phyloP scores from a whole-genome alignment of 192 early-diverging fungal species.

The Backusella tuberculispora region DNA sequence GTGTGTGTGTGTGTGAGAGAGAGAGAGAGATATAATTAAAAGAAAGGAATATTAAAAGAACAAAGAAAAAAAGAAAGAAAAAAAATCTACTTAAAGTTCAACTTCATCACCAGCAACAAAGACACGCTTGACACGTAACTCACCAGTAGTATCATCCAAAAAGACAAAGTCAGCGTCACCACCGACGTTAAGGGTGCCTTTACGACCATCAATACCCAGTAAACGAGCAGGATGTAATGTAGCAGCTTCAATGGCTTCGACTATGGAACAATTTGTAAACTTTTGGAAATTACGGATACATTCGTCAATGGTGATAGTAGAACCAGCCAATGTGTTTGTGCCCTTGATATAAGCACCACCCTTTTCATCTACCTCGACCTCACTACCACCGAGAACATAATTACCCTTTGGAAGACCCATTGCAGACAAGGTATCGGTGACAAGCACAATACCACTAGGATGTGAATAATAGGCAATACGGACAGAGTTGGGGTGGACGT shows the following conservation, averaged over 20 bases:
- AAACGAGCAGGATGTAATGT: constrained; percentile 78
- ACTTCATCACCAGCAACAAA: constrained; percentile 74
- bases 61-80: not conserved
- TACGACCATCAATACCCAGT: constrained; percentile 72
- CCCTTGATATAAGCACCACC: constrained; percentile 76
- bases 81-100: constrained; percentile 2
- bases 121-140: constrained; percentile 64
- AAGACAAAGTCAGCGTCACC: constrained; percentile 81
- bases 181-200: constrained; percentile 72
- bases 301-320: constrained; percentile 66
- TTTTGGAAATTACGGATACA: constrained; percentile 81
- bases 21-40: constrained; percentile 7
- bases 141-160: constrained; percentile 55
- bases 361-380: constrained; percentile 35
- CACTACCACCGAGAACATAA: constrained; percentile 62
- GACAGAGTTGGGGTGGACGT: constrained; percentile 81
- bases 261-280: constrained; percentile 74
- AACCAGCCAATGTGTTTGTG: constrained; percentile 79
- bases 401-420: constrained; percentile 69
- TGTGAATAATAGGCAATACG: constrained; percentile 85
- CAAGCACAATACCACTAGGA: constrained; percentile 74
- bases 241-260: constrained; percentile 83
- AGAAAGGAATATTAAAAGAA: not conserved
- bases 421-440: constrained; percentile 83
- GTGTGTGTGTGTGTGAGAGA: not conserved